Evolutionary conservation across 2,329 filamentous ascomycete species (phyloP).

Genomic region (Pleurostoma richardsiae): DNA sequence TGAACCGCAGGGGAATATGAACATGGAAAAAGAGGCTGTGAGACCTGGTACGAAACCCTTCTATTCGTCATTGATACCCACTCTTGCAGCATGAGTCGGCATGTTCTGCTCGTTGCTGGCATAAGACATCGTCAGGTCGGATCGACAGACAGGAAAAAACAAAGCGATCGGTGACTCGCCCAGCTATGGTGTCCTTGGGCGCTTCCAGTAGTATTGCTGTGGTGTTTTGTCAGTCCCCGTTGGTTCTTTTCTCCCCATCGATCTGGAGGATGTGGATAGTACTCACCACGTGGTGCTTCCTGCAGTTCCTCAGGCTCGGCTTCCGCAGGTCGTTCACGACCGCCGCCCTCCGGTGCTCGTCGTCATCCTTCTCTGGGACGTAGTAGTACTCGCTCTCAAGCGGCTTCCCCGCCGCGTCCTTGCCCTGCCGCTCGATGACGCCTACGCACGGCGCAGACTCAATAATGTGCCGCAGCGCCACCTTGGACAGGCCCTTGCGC

Average conservation of each 20-base stretch:
- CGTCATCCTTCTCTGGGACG: constrained; percentile 77
- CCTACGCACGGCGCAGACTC: constrained; percentile 76
- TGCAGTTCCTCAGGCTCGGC: constrained; percentile 80
- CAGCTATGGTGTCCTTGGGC: constrained; percentile 51
- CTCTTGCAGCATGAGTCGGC: too few species aligned
- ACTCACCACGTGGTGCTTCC: constrained; percentile 94
- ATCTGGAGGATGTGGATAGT: constrained; percentile 3
- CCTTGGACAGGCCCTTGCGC: constrained; percentile 52
- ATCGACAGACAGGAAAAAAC: too few species aligned
- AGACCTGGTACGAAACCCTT: too few species aligned
- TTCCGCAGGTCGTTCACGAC: constrained; percentile 84
- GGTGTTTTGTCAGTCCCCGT: constrained; percentile 11
- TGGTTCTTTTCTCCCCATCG: neutral
- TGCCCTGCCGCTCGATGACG: constrained; percentile 83
- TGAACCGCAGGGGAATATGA: too few species aligned
- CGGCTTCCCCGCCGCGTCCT: constrained; percentile 89
- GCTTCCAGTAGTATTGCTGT: constrained; percentile 69
- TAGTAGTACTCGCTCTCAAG: constrained; percentile 98
- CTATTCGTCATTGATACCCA: too few species aligned
- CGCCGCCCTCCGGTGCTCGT: constrained; percentile 71
- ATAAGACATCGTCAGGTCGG: too few species aligned
- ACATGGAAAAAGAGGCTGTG: too few species aligned
- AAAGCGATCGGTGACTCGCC: neutral
- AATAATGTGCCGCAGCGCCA: constrained; percentile 66
- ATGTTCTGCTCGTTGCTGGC: too few species aligned